Conservation (phyloP, 2,329 filamentous ascomycete species). For the Aspergillus sp. region DNA sequence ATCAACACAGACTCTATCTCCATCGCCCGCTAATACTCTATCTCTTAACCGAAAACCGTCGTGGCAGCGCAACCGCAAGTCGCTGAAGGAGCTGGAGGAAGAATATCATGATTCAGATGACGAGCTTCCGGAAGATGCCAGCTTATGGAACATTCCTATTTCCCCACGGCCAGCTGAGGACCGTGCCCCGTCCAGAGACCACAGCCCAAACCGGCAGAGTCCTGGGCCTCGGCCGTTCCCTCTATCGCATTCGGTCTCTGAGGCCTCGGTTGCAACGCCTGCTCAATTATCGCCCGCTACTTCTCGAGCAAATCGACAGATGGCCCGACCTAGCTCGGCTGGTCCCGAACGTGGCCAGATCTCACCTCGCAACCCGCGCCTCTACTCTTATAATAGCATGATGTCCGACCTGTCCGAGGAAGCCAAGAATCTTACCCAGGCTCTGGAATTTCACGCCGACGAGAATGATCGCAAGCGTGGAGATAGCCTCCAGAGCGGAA, state of each 20-base stretch:
- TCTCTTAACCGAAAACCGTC: conserved; percentile 37
- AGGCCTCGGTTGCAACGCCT: conserved; percentile 25
- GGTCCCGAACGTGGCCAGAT: conserved; percentile 44
- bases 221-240: conserved; percentile 43
- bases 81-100: conserved; percentile 49
- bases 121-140: conserved; percentile 51
- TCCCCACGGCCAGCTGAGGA: conserved; percentile 46
- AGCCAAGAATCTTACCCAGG: conserved; percentile 59
- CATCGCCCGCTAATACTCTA: conserved; percentile 23
- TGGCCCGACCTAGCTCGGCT: conserved; percentile 39
- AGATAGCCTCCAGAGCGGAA: conserved; percentile 48
- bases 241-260: conserved; percentile 39
- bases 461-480: conserved; percentile 47
- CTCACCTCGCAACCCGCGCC: conserved; percentile 45
- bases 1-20: conserved; percentile 28
- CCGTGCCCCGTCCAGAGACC: conserved; percentile 38
- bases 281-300: conserved; percentile 27
- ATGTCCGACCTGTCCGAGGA: conserved; percentile 60
- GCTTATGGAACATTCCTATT: conserved; percentile 52
- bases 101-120: conserved; percentile 54
- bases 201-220: conserved; percentile 44
- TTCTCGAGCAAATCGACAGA: conserved; percentile 30
- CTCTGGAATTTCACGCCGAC: conserved; percentile 59
- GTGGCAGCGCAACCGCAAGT: conserved; percentile 47
- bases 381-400: conserved; percentile 60